phyloP scores from a whole-genome alignment of 176 grass and related monocot species.

The Musa beccarii region DNA sequence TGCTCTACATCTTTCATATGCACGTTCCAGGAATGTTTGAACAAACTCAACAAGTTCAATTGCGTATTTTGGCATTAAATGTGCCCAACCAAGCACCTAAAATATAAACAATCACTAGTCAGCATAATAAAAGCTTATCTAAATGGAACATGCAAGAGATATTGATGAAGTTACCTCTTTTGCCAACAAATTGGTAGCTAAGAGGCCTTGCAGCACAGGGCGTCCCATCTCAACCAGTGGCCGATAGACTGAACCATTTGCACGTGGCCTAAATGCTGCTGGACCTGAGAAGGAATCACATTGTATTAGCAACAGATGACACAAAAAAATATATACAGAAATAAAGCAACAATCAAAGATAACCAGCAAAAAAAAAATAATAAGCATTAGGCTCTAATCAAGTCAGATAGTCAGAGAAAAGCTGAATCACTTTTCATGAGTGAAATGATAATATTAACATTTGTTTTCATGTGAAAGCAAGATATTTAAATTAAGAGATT shows the following conservation, averaged over 20 bases:
- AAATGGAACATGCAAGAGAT: constrained; percentile 14
- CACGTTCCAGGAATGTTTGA: constrained; percentile 86
- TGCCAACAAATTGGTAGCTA: constrained; percentile 67
- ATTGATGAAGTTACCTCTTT: constrained; percentile 50
- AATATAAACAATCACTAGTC: constrained; percentile 22
- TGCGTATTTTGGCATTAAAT: constrained; percentile 91
- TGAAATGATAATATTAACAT: too few relatives aligned
- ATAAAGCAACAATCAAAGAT: not conserved
- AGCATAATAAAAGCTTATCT: constrained; percentile 25
- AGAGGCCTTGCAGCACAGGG: constrained; percentile 81
- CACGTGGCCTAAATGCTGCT: constrained; percentile 88
- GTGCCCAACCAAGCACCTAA: constrained; percentile 88
- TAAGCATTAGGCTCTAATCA: not conserved
- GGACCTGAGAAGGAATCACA: constrained; percentile 33
- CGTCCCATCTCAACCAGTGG: constrained; percentile 68
- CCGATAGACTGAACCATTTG: constrained; percentile 62
- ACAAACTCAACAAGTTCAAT: constrained; percentile 93
- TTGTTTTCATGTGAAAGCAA: too few relatives aligned
- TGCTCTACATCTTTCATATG: constrained; percentile 85
- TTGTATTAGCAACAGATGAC: not conserved
- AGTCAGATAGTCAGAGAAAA: not conserved
- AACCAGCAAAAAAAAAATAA: not conserved
- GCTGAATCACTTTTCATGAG: too few relatives aligned
- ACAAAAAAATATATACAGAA: not conserved
- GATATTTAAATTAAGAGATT: too few relatives aligned